Base-by-base conservation (phyloP, 2,329 filamentous ascomycete genomes). In the Cordyceps farinosa region DNA sequence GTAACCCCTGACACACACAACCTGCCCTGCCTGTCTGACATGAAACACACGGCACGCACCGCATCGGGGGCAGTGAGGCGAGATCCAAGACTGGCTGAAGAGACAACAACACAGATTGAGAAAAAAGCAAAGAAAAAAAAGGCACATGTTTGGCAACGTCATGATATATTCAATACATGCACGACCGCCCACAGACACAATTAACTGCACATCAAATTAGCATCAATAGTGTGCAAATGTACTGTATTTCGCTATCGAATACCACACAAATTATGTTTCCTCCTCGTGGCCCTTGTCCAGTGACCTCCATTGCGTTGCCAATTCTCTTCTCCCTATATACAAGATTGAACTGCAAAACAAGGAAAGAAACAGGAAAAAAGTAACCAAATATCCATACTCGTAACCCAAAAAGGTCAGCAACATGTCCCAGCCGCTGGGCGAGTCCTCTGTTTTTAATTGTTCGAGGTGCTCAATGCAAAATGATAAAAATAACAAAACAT, bases 191-290 rank as follows among this genome's bases (percentile, higher is more conserved):
- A 42, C 38, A 13, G 38, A 13, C n/a, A 27, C 45, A 48, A 29
- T 29, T 6, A 48, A n/a, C 22, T 22, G 22, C 22, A 22, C 22
- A 30, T 11, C 2, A 29, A 48, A 48, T 6, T 6, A 11, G 8
- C 9, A 10, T 48, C 34, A 13, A 7, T n/a, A 36, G 27, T 38
- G 51, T 38, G 30, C 38, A 61, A 60, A 61, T 61, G 59, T 61
- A 55, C 59, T 61, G 59, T 61, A 61, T 54, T 60, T 61, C 59
- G 59, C 59, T 61, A 61, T 29, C 40, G 48, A 61, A 54, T 48
- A 54, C 42, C 30, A 61, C 29, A 54, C 42, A 44, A 61, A 61
- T 61, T 61, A 61, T 61, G 38, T 54, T 48, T 54, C 58, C 57
- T 60, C 50, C 50, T 54, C 51, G 15, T 44, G 29, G 48, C 13